These are phyloP conservation scores for Ophiosphaerella korrae DNA, from an alignment of 2,329 filamentous ascomycete species.

Conservation along the genomic window DNA sequence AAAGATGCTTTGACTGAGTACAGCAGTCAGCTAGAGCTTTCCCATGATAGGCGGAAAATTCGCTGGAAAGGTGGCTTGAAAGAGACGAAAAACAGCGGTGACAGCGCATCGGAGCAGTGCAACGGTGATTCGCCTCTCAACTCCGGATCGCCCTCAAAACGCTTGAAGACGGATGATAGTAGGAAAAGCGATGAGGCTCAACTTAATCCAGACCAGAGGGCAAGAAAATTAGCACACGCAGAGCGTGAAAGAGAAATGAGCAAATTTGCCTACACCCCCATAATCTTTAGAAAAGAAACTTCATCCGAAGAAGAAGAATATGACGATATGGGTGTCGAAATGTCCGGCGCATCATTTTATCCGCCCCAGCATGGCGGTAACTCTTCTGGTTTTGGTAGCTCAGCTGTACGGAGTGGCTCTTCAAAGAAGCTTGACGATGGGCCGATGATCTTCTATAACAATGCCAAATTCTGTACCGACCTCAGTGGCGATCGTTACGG, in stretches of 20 bases:
- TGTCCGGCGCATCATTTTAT: constrained; percentile 34
- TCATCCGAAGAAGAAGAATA: constrained; percentile 47
- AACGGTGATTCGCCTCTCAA: constrained; percentile 59
- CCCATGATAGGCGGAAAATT: constrained; percentile 76
- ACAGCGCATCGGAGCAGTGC: constrained; percentile 53
- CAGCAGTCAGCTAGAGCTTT: constrained; percentile 78
- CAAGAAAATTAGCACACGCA: constrained; percentile 20
- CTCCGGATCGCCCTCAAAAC: constrained; percentile 32
- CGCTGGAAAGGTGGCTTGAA: constrained; percentile 75
- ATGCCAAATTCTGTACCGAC: constrained; percentile 80
- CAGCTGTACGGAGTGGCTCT: constrained; percentile 53
- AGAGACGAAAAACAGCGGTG: constrained; percentile 68
- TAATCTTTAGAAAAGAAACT: constrained; percentile 54
- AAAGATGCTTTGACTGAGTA: constrained; percentile 71
- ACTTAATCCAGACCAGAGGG: constrained; percentile 21
- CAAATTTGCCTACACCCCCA: constrained; percentile 53
- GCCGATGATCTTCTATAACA: constrained; percentile 82
- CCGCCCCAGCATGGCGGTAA: constrained; percentile 37
- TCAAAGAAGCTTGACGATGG: constrained; percentile 66
- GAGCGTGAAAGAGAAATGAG: constrained; percentile 33
- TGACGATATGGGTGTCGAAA: constrained; percentile 39
- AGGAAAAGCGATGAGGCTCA: constrained; percentile 24
- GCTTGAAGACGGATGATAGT: constrained; percentile 26
- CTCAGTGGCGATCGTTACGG: constrained; percentile 66
- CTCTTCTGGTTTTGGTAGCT: constrained; percentile 52